These are phyloP conservation scores for Madurella mycetomatis DNA, from an alignment of 2,329 filamentous ascomycete genomes.

Conservation along the genomic window DNA sequence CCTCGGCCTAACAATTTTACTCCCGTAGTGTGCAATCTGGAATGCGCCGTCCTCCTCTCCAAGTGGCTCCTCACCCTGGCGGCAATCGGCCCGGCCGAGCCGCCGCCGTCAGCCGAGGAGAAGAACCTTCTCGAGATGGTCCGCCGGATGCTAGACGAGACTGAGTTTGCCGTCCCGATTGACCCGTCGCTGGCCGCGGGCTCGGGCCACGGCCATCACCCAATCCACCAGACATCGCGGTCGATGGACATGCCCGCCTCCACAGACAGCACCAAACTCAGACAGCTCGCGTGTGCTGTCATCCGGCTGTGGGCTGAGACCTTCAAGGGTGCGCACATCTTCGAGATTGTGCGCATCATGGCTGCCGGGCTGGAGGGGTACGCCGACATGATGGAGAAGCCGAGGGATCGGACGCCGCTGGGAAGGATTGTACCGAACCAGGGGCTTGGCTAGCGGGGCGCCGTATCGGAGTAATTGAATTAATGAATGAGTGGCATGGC, in stretches of 20 bases:
- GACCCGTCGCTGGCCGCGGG: constrained; percentile 48
- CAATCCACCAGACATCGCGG: constrained; percentile 34
- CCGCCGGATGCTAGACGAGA: constrained; percentile 57
- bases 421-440: constrained; percentile 25
- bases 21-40: constrained; percentile 53
- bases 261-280: constrained; percentile 48
- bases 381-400: constrained; percentile 53
- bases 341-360: constrained; percentile 57
- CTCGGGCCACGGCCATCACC: constrained; percentile 25
- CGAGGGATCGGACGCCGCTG: constrained; percentile 44
- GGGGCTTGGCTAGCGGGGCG: constrained; percentile 15
- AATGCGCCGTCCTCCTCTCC: constrained; percentile 57
- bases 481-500: too few species aligned
- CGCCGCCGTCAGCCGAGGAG: constrained; percentile 49
- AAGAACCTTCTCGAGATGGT: constrained; percentile 52
- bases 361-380: constrained; percentile 54
- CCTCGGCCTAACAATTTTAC: background rate
- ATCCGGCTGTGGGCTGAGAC: constrained; percentile 58
- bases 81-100: constrained; percentile 46
- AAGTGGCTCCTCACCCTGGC: constrained; percentile 57
- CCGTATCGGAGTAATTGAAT: too few species aligned
- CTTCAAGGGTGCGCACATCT: constrained; percentile 58
- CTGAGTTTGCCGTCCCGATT: constrained; percentile 57
- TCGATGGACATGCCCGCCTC: constrained; percentile 38
- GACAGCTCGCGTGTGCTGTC: constrained; percentile 54